Conservation (phyloP, 2,329 filamentous ascomycete species). For the Colletotrichum tanaceti region DNA sequence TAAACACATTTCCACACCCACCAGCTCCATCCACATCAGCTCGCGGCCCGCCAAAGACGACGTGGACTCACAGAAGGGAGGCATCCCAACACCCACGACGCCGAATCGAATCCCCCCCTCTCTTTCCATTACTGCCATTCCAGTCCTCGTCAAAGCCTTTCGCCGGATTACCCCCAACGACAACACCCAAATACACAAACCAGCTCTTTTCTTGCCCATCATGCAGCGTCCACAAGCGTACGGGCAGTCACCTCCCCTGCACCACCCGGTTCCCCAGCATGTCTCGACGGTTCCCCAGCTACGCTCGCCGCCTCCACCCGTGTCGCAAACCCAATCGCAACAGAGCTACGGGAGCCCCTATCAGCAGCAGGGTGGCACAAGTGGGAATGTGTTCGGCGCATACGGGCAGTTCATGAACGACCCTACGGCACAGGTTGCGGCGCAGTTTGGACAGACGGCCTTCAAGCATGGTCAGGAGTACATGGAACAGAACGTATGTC, state of each 20-base stretch:
- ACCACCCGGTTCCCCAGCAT: conserved; percentile 97
- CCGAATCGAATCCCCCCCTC: background rate
- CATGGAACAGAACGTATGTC: conserved; percentile 89
- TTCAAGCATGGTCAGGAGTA: conserved; percentile 94
- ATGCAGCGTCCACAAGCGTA: conserved; percentile 91
- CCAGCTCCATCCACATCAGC: conserved; percentile 35
- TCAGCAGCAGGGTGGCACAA: conserved; percentile 69
- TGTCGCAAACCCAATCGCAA: conserved; percentile 75
- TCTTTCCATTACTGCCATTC: conserved; percentile 1
- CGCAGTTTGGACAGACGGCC: conserved; percentile 92
- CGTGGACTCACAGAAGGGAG: conserved; percentile 33
- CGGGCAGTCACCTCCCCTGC: conserved; percentile 89
- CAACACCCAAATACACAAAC: conserved; percentile 34
- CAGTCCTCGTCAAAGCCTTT: background rate
- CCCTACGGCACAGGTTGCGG: conserved; percentile 92
- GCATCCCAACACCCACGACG: conserved; percentile 25
- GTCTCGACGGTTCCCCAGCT: conserved; percentile 98
- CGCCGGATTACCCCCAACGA: background rate
- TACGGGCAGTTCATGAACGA: conserved; percentile 97
- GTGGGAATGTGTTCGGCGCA: conserved; percentile 70
- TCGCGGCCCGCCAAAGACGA: conserved; percentile 33
- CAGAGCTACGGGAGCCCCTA: conserved; percentile 77
- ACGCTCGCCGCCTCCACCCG: conserved; percentile 89
- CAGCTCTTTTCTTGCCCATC: conserved; percentile 46
- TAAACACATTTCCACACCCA: conserved; percentile 48